Percentiles rank a stretch among this genome's conserved stretches.
These are phyloP conservation scores for Cystofilobasidium macerans DNA, from an alignment of 768 basidiomycete genomes.

Conservation along the genomic window DNA sequence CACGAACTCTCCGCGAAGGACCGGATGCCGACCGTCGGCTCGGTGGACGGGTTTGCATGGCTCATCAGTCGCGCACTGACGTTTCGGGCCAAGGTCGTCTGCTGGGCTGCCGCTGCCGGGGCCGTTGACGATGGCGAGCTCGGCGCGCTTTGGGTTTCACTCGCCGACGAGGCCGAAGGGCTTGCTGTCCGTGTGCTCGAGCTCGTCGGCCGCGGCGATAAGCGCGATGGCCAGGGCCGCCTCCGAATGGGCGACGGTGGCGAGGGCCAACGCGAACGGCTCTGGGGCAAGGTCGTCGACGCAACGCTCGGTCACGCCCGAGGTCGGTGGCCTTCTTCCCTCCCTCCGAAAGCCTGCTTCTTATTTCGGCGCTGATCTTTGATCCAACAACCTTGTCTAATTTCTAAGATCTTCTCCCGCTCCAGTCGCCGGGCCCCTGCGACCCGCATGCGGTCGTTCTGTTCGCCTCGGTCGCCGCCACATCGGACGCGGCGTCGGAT, in stretches of 20 bases:
- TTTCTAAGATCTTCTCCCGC: not conserved
- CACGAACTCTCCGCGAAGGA: not conserved
- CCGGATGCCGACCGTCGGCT: not conserved
- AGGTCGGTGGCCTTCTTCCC: not conserved
- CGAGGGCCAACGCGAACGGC: not conserved
- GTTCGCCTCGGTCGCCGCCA: not conserved
- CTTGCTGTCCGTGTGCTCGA: not conserved
- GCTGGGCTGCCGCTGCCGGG: not conserved
- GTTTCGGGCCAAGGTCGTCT: not conserved
- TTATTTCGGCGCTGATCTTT: not conserved
- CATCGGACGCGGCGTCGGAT: not conserved
- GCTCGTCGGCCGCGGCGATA: not conserved
- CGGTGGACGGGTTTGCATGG: slow-evolving; percentile 3
- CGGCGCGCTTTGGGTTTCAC: not conserved
- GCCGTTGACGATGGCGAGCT: not conserved
- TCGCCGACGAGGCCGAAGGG: not conserved
- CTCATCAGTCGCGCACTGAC: not conserved
- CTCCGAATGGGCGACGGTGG: not conserved
- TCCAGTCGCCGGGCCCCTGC: not conserved
- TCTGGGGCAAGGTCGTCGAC: not conserved
- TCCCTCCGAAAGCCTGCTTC: not conserved
- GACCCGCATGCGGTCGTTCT: not conserved
- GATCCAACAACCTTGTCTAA: no score
- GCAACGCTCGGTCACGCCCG: not conserved
- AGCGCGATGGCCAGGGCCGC: not conserved